These are phyloP conservation scores for Puccinia hordei DNA, from an alignment of 1,284 basidiomycete genomes.

Conservation along the genomic window DNA sequence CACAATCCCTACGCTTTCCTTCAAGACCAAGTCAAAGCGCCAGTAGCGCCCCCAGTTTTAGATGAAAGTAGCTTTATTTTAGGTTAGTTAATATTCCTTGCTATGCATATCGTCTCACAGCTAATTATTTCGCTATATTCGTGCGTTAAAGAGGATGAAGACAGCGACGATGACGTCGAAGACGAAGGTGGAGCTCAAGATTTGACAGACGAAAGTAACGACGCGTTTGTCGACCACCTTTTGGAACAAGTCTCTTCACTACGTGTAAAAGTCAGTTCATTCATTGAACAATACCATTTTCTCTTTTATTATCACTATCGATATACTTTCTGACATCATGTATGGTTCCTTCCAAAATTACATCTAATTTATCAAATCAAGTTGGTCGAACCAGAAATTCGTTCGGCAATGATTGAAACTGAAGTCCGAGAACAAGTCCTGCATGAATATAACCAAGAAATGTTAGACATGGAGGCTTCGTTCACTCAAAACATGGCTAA, in stretches of 20 bases:
- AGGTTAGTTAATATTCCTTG: slow-evolving; percentile 55
- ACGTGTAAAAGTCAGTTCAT: slow-evolving; percentile 67
- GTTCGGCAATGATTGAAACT: slow-evolving; percentile 78
- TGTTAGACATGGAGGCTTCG: slow-evolving; percentile 76
- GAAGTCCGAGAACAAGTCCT: slow-evolving; percentile 89
- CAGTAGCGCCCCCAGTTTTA: slow-evolving; percentile 58
- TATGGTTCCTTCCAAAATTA: not conserved
- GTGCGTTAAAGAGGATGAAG: slow-evolving; percentile 60
- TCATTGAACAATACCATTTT: not conserved
- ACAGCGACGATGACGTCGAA: slow-evolving; percentile 62
- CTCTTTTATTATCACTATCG: not conserved
- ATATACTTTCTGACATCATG: no score
- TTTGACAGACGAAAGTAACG: no score
- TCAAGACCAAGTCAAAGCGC: slow-evolving; percentile 56
- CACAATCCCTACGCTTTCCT: slow-evolving; percentile 57
- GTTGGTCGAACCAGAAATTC: no score
- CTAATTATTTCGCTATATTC: not conserved
- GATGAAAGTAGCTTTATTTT: slow-evolving; percentile 58
- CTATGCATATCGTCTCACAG: not conserved
- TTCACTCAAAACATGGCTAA: slow-evolving; percentile 65
- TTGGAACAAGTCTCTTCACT: slow-evolving; percentile 87
- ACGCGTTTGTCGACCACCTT: slow-evolving; percentile 81
- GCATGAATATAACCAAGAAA: slow-evolving; percentile 80
- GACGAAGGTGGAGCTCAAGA: no score
- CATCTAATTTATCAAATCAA: slow-evolving; percentile 76